phyloP scores from a whole-genome alignment of 2,329 filamentous ascomycete species.

The Aschersonia sp. region DNA sequence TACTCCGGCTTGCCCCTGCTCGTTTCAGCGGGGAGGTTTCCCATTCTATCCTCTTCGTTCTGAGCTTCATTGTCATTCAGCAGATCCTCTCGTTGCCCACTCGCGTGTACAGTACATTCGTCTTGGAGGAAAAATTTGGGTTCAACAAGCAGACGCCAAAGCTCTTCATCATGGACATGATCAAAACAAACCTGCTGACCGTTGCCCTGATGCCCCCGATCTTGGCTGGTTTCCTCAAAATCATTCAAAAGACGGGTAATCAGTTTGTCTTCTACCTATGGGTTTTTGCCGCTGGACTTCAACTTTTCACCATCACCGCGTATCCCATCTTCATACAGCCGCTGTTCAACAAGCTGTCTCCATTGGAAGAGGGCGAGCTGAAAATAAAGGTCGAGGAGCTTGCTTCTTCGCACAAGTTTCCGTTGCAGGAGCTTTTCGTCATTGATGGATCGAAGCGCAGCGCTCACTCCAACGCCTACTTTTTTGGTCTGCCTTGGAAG shows the following conservation, averaged over 20 bases:
- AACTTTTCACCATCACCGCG: conserved; percentile 89
- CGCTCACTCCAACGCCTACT: conserved; percentile 83
- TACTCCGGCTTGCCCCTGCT: conserved; percentile 59
- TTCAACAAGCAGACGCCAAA: conserved; percentile 96
- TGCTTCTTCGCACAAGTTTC: conserved; percentile 74
- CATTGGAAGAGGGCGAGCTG: conserved; percentile 71
- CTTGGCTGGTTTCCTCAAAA: conserved; percentile 81
- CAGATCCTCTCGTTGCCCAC: conserved; percentile 67
- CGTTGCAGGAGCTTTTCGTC: conserved; percentile 81
- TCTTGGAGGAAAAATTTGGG: conserved; percentile 90
- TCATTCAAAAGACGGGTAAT: conserved; percentile 85
- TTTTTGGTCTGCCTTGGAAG: conserved; percentile 97
- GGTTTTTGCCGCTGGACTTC: conserved; percentile 78
- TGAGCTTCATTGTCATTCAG: conserved; percentile 71
- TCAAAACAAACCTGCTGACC: conserved; percentile 78
- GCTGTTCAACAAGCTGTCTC: conserved; percentile 95
- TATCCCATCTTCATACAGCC: conserved; percentile 91
- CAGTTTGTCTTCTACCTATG: conserved; percentile 98
- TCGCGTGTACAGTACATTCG: conserved; percentile 85
- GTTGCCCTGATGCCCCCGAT: conserved; percentile 74
- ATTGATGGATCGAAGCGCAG: conserved; percentile 85
- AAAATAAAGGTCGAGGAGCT: conserved; percentile 80
- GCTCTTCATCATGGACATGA: conserved; percentile 76
- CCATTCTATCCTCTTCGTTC: conserved; percentile 84
- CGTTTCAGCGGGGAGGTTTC: conserved; percentile 84